A percentile compares a stretch with the other conserved stretches of the same genome.
These are phyloP conservation scores for Trichosporon ovoides DNA, from an alignment of 1,284 basidiomycete species.

Conservation along the genomic window DNA sequence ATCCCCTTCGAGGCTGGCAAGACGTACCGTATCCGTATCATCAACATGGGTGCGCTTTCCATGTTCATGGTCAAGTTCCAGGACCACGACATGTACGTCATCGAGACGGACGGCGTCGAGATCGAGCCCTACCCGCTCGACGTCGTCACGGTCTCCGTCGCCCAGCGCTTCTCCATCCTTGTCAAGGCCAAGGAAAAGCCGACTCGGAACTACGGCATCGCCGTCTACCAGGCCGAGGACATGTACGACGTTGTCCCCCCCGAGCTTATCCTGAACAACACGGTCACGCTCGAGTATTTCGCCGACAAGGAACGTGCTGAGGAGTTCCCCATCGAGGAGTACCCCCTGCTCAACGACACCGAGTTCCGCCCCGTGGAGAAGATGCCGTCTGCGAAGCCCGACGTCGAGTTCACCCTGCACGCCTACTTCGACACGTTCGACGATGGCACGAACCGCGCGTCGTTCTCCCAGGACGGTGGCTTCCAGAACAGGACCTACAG, in stretches of 20 bases:
- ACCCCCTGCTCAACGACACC: conserved; percentile 48
- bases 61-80: conserved; percentile 84
- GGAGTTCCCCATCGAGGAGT: conserved; percentile 11
- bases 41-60: conserved; percentile 62
- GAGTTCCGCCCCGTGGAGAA: conserved; percentile 45
- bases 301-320: conserved; percentile 27
- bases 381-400: conserved; percentile 40
- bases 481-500: conserved; percentile 45
- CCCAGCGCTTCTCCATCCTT: conserved; percentile 89
- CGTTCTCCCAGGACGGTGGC: conserved; percentile 44
- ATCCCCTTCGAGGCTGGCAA: conserved; percentile 74
- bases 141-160: conserved; percentile 67
- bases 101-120: conserved; percentile 85
- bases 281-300: conserved; percentile 67
- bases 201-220: conserved; percentile 75
- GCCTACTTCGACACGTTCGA: conserved; percentile 52
- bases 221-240: conserved; percentile 74
- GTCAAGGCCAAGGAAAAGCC: conserved; percentile 85
- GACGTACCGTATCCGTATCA: conserved; percentile 63
- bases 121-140: conserved; percentile 65
- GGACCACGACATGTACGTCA: conserved; percentile 83
- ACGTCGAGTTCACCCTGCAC: conserved; percentile 45
- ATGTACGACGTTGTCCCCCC: conserved; percentile 73
- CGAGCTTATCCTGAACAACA: conserved; percentile 68
- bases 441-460: conserved; percentile 49